Evolutionary conservation across 2,329 filamentous ascomycete genomes (phyloP), one percentile per base, ranked within the genome.

Genomic region (Alternaria tenuissima): DNA sequence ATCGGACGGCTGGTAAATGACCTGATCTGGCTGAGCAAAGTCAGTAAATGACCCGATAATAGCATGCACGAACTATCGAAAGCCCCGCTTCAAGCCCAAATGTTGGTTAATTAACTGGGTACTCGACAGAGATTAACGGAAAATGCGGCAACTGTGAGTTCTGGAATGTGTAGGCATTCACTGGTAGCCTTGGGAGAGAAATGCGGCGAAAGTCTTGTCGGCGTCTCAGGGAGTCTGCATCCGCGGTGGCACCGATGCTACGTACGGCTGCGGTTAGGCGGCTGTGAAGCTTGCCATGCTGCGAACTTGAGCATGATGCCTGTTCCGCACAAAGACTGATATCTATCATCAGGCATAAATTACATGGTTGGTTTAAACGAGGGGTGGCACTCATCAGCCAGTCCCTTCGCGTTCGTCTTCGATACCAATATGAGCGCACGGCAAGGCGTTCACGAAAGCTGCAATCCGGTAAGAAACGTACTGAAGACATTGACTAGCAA

Each of bases 61-160:
- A 66, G 67, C 49, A 63, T 73, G 65, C 65, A 67, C 43, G 44
- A 43, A 54, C 60, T 72, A 71, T 72, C 61, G 67, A 65, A 74
- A 55, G 64, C 66, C 69, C 72, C 73, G 67, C 71, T 75, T 72
- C 57, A 12, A 66, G 71, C 54, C 42, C 24, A 22, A 77, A 73
- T 74, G 68, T 57, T 48, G 63, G 68, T 60, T 75, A 78, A 78
- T 76, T 78, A 75, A 62, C 65, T 63, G 52, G 53, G 32, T 44
- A 59, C 44, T 60, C 24, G 56, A 41, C 54, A 43, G 32, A 68
- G 61, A 62, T 69, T 66, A 64, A 53, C 61, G 61, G 63, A 64
- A 58, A 59, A 66, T 71, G 53, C 59, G 57, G 49, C 55, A 54
- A 52, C 47, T 26, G 48, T 34, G 51, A 34, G 24, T 44, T 51